Evolutionary conservation across 192 early-diverging fungal genomes (phyloP).

Genomic region (Coemansia biformis): DNA sequence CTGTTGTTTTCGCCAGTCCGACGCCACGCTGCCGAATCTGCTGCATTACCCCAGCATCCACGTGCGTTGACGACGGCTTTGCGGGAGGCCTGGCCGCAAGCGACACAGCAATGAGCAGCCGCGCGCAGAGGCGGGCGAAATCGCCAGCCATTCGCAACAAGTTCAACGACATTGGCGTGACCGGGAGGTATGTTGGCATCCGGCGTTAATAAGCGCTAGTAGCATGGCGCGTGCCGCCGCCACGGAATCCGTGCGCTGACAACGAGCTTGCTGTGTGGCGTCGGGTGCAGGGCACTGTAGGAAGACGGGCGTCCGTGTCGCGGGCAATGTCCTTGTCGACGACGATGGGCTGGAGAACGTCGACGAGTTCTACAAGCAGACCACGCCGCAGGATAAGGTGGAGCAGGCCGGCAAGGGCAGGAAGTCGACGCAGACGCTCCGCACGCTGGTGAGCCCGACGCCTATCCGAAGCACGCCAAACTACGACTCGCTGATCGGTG

Average conservation of each 20-base stretch:
- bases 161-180: slow-evolving; percentile 32
- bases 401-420: not conserved
- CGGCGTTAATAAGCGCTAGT: no score
- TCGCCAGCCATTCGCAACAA: slow-evolving; percentile 35
- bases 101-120: slow-evolving; percentile 31
- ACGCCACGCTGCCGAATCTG: no score
- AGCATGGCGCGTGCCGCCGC: no score
- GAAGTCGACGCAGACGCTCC: slow-evolving; percentile 19
- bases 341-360: slow-evolving; percentile 42
- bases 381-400: slow-evolving; percentile 19
- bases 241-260: no score
- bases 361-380: slow-evolving; percentile 42
- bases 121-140: slow-evolving; percentile 21
- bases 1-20: no score
- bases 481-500: slow-evolving; percentile 30
- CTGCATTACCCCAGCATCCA: no score
- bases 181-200: slow-evolving; percentile 21
- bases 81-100: no score
- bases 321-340: slow-evolving; percentile 32
- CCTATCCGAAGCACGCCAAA: slow-evolving; percentile 23
- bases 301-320: slow-evolving; percentile 41
- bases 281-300: no score
- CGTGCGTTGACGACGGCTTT: no score
- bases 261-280: no score
- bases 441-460: slow-evolving; percentile 33